These are phyloP conservation scores for Pythium folliculosum DNA, from an alignment of 352 stramenopile species.

Conservation along the genomic window DNA sequence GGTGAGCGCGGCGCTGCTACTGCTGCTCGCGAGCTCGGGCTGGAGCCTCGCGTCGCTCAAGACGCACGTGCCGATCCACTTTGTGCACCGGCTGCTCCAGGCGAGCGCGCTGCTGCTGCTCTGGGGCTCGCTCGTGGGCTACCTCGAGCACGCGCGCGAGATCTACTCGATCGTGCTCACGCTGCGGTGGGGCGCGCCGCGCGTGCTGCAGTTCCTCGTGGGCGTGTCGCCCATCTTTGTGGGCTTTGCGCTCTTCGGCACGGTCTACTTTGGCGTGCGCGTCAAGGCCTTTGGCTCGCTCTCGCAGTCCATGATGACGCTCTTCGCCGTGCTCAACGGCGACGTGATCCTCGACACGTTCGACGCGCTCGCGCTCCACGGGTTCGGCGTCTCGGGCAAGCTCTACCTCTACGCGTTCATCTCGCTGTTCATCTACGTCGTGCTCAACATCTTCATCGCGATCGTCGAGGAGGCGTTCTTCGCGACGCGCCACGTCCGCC, in stretches of 20 bases:
- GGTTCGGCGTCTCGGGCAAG: conserved; percentile 67
- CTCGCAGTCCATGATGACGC: conserved; percentile 67
- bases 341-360: conserved; percentile 92
- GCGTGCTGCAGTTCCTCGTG: conserved; percentile 86
- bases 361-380: conserved; percentile 72
- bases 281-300: conserved; percentile 77
- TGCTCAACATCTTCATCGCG: conserved; percentile 92
- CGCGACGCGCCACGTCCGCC: conserved; percentile 64
- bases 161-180: conserved; percentile 92
- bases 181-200: conserved; percentile 74
- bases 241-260: conserved; percentile 88
- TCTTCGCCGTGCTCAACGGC: conserved; percentile 91
- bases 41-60: conserved; percentile 78
- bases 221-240: conserved; percentile 89
- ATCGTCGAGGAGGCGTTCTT: conserved; percentile 93
- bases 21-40: conserved; percentile 61
- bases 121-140: conserved; percentile 84
- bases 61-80: conserved; percentile 72
- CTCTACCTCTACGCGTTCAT: conserved; percentile 91
- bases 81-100: conserved; percentile 75
- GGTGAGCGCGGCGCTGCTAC: conserved; percentile 46
- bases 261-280: conserved; percentile 86
- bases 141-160: conserved; percentile 84
- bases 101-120: conserved; percentile 71
- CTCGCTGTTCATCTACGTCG: conserved; percentile 92